Base-by-base conservation (phyloP, 2,329 filamentous ascomycete species). In the Fusarium beomiforme region DNA sequence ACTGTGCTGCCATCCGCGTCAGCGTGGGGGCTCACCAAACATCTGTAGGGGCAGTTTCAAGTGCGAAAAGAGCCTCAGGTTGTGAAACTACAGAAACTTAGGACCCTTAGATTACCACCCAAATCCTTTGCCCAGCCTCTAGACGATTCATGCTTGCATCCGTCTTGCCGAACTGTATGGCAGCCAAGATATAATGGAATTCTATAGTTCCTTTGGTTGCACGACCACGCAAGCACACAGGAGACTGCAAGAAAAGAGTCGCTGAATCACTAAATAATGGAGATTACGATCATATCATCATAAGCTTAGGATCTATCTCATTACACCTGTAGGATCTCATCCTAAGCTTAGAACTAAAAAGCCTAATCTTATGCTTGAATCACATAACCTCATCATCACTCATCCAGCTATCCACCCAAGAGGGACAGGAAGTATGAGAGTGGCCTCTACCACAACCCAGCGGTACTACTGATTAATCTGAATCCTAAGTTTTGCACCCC, bases 51-150 rank as follows among this genome's bases (percentile, higher is more conserved):
- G 44, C 43, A 50, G 64, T 73, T 57, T 49, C 50, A 53, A 21
- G 14, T 46, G 21, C 42, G 23, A 55, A 65, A 51, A 59, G 67
- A 71, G 63, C 67, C 65, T 72, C 67, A 58, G 21, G 66, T 59
- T 59, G 67, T 75, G 73, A 71, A 66, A 73, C 71, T 50, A 37
- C 8, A 42, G 12, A 41, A 26, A 66, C 41, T 34, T 12, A 31
- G 37, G 56, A 68, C 56, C 64, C 64, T 19, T 56, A 44, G 33
- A 41, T n/a, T 47, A 37, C 49, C 47, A 67, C 46, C 42, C 19
- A 43, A 51, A 42, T 41, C 29, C 44, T 49, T 13, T 33, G 57
- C 49, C 63, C 34, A 68, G 57, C 37, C 64, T 47, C 41, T 36
- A 41, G 17, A 37, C 39, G 55, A 42, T 36, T 31, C 34, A 53